Base-by-base conservation (phyloP, 2,329 filamentous ascomycete genomes). In the Stagonosporopsis cucurbitacearum region DNA sequence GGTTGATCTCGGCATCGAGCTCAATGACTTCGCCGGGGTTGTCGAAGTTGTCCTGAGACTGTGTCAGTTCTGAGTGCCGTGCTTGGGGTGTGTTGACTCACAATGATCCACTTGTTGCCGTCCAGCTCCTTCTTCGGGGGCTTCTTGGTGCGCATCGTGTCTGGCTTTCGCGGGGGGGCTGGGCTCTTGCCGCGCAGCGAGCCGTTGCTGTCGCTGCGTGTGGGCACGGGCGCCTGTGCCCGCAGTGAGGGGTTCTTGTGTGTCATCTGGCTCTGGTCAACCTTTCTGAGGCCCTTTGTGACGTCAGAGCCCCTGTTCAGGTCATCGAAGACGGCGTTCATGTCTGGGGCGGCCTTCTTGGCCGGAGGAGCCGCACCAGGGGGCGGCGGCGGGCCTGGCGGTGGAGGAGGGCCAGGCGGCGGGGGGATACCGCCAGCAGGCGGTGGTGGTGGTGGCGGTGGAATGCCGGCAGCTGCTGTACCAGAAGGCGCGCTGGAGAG, bases 161-260 rank as follows among this genome's bases (percentile, higher is more conserved):
- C 77, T 3, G 80, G 80, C 59, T 92, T 94, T 64, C 73, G 72
- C 6, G 88, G 90, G 1, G 95, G 95, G 17, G 91, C 90, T 2
- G 92, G 93, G 62, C 91, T 96, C 83, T 95, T 96, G 53, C 85
- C 87, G 44, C 91, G 84, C 33, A 79, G 71, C 6, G 69, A 73
- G 28, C 70, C 65, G 36, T 81, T 80, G 57, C 81, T 82, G 20
- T 81, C 78, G 50, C 81, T 82, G 54, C 83, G 79, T 54, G 81
- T 81, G 1, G 90, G 82, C 3, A 94, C 91, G 2, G 86, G 84
- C 12, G 90, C 89, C 58, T 82, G 81, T 22, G 90, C 85, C 60
- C 95, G 88, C 54, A 99, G 82, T 9, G 88, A 86, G 13, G 95
- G 95, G 78, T 99, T 99, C 82, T 98, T 98, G 79, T 99, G 95